Evolutionary conservation across 2,329 filamentous ascomycete genomes (phyloP).

Genomic region (Phaeoacremonium minimum): DNA sequence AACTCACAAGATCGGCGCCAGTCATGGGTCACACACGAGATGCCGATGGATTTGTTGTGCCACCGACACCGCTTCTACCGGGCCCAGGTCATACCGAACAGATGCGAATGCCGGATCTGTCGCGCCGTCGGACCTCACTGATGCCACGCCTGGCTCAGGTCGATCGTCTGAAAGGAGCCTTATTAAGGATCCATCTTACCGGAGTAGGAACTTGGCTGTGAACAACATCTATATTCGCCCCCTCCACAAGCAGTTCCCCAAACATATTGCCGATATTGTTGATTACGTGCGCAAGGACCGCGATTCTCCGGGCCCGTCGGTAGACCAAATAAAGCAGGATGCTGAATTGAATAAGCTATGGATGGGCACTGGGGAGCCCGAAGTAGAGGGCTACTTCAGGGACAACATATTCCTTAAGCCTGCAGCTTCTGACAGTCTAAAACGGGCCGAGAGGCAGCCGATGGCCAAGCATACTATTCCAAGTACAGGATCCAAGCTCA

Average conservation of each 20-base stretch:
- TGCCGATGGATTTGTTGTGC: slow-evolving; percentile 9
- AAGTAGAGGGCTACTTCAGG: slow-evolving; percentile 14
- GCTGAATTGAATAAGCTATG: slow-evolving; percentile 8
- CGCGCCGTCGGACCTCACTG: slow-evolving; percentile 2
- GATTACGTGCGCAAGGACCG: slow-evolving; percentile 12
- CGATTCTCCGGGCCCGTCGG: slow-evolving; percentile 12
- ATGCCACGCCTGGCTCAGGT: slow-evolving; percentile 11
- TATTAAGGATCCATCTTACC: slow-evolving; percentile 14
- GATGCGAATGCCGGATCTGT: slow-evolving; percentile 28
- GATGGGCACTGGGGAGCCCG: slow-evolving; percentile 9
- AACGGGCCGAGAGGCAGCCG: slow-evolving; percentile 11
- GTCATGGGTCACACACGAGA: slow-evolving; percentile 10
- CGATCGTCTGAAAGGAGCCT: slow-evolving; percentile 3
- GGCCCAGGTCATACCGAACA: slow-evolving; percentile 23
- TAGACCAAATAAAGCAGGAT: slow-evolving; percentile 10
- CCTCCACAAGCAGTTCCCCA: slow-evolving; percentile 11
- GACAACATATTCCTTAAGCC: slow-evolving; percentile 10
- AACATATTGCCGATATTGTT: slow-evolving; percentile 12
- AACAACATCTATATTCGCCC: slow-evolving; percentile 17
- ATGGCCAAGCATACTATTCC: slow-evolving; percentile 12
- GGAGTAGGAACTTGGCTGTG: slow-evolving; percentile 13
- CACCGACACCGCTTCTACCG: slow-evolving; percentile 7
- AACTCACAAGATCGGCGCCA: slow-evolving; percentile 11
- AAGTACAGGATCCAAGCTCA: slow-evolving; percentile 11
- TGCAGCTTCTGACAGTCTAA: slow-evolving; percentile 6